Evolutionary conservation across 345 rosid genomes (phyloP).

Genomic region (Eucalyptus guilfoylei): DNA sequence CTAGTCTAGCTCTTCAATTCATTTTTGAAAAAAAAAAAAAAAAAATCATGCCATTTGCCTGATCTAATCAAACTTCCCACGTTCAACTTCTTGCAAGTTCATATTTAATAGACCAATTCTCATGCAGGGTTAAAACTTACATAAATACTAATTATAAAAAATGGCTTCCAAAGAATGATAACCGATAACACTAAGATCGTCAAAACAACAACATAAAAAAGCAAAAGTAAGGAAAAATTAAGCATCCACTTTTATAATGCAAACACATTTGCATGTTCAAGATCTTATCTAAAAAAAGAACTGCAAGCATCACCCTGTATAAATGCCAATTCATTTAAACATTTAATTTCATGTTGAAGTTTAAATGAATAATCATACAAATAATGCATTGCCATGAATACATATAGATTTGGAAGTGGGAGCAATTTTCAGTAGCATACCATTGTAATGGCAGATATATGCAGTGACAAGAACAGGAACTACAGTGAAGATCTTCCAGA

Average conservation of each 20-base stretch:
- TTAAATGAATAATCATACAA: not conserved
- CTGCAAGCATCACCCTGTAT: not conserved
- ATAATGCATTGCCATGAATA: not conserved
- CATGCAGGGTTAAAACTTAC: not conserved
- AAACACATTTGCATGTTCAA: not conserved
- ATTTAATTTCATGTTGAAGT: not conserved
- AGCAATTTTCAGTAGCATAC: constrained; percentile 15
- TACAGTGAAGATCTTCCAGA: constrained; percentile 76
- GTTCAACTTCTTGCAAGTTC: not conserved
- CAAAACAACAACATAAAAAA: not conserved
- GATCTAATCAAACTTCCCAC: not conserved
- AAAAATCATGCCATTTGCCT: not conserved
- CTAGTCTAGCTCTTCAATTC: not conserved
- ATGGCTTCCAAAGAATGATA: not conserved
- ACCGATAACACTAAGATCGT: not conserved
- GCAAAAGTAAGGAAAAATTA: not conserved
- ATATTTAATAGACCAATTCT: not conserved
- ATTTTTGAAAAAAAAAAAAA: not conserved
- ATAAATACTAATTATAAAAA: not conserved
- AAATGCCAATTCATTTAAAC: not conserved
- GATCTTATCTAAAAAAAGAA: not conserved
- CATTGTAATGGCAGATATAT: constrained; percentile 79
- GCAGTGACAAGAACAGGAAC: constrained; percentile 93
- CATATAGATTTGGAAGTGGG: not conserved
- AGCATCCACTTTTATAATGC: not conserved